These are phyloP conservation scores for Salvia rosmarinus DNA, from an alignment of 257 asterid species.

Conservation along the genomic window DNA sequence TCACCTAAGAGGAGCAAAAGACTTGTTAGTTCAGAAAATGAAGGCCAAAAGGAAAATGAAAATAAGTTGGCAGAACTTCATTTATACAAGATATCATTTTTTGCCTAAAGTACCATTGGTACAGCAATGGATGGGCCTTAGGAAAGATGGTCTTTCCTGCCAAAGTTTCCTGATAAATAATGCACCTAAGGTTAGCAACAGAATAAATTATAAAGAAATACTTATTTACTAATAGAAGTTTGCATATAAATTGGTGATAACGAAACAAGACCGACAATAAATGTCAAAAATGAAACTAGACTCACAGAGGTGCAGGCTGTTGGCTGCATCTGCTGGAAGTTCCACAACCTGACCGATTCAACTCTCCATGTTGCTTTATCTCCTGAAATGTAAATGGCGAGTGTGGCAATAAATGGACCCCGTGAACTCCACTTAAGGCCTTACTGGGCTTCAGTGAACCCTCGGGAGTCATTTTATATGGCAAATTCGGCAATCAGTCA, in stretches of 20 bases:
- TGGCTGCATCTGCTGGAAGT: conserved; percentile 49
- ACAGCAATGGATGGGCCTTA: conserved; percentile 81
- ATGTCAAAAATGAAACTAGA: conserved; percentile 24
- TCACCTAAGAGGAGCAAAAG: conserved; percentile 58
- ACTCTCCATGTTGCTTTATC: conserved; percentile 60
- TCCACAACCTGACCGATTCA: conserved; percentile 41
- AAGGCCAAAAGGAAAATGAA: conserved; percentile 2
- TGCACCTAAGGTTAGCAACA: conserved; percentile 19
- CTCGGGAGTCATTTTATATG: conserved; percentile 64
- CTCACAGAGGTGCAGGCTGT: conserved; percentile 60
- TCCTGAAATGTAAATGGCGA: conserved; percentile 72
- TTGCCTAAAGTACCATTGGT: conserved; percentile 50
- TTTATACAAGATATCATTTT: background rate
- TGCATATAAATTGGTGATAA: background rate
- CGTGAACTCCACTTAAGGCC: conserved; percentile 73
- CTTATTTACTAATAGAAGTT: conserved; percentile 1
- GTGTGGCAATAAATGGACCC: conserved; percentile 70
- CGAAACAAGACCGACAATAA: background rate
- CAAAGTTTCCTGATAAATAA: conserved; percentile 68
- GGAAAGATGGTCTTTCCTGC: conserved; percentile 81
- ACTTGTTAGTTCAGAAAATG: background rate
- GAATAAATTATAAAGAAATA: background rate
- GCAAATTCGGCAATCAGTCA: conserved; percentile 85
- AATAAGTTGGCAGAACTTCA: background rate
- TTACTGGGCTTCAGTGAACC: conserved; percentile 48